Percentiles rank a stretch among this genome's conserved stretches.
Evolutionary conservation across 768 basidiomycete genomes (phyloP).

Genomic region (Harrya chromipes): DNA sequence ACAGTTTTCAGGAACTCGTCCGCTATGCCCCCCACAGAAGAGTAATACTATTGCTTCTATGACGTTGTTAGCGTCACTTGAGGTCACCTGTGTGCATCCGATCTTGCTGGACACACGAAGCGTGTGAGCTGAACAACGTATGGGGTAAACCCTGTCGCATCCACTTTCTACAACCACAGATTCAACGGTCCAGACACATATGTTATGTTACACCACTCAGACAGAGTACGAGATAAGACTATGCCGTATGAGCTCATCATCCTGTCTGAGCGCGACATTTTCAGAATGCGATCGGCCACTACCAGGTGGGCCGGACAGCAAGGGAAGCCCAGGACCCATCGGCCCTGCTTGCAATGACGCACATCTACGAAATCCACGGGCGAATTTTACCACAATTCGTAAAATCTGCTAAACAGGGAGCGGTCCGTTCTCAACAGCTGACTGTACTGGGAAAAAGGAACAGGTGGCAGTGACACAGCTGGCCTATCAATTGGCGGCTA

Average conservation of each 20-base stretch:
- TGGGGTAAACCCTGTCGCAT: constrained; percentile 1
- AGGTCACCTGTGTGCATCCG: constrained; percentile 22
- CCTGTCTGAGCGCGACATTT: constrained; percentile 3
- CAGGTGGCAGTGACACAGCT: constrained; percentile 13
- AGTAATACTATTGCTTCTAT: constrained; percentile 28
- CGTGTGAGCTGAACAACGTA: constrained; percentile 12
- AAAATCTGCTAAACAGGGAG: constrained; percentile 11
- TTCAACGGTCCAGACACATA: no score
- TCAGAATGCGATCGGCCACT: not conserved
- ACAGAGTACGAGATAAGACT: constrained; percentile 11
- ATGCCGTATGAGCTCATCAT: constrained; percentile 1
- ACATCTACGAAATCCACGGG: constrained; percentile 24
- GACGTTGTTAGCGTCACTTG: constrained; percentile 21
- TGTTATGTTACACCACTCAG: no score
- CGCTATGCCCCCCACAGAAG: constrained; percentile 10
- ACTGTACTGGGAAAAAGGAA: constrained; percentile 15
- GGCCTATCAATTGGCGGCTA: not conserved
- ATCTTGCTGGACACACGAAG: constrained; percentile 10
- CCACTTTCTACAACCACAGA: not conserved
- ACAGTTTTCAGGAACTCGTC: constrained; percentile 20
- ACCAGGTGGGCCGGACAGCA: not conserved
- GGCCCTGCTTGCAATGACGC: constrained; percentile 18
- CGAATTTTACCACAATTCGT: constrained; percentile 8
- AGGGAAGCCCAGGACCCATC: not conserved
- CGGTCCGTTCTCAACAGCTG: constrained; percentile 16